Evolutionary conservation across 192 early-diverging fungal genomes (phyloP), one percentile per base, ranked within the genome.

Genomic region (Chytriomyces sp.): DNA sequence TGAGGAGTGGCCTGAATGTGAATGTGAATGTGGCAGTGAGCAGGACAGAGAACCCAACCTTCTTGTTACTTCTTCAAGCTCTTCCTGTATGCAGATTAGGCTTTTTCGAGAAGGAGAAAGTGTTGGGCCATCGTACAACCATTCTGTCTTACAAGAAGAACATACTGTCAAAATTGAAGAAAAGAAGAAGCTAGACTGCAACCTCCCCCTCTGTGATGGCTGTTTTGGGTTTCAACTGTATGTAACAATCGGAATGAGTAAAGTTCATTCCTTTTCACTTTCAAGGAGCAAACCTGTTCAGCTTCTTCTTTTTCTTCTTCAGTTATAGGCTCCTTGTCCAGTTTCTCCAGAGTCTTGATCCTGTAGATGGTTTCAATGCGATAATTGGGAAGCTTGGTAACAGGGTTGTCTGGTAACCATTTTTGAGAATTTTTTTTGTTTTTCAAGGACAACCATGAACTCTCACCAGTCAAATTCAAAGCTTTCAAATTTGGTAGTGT

Each of bases 291-390:
- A 17, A 78, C 76, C 62, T 74, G 54, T 41, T 78, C 72, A 5
- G 78, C 81, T 53, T 87, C 85, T 41, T 87, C 85, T 22, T 81
- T 62, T 61, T 87, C 85, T n/a, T 87, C 85, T 7, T 79, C 79
- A 5, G 64, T 77, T 34, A 87, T 70, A 17, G 73, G 71, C 19
- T 85, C 83, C 73, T 87, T 87, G 73, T 87, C 85, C 39, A 87
- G 55, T 25, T 79, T 57, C 33, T 87, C 81, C n/a, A 87, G 65
- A 26, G 77, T 78, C 25, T 78, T 70, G 25, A 84, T 69, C 6
- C 83, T 71, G 39, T 41, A 44, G 22, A 87, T 40, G 31, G 83
- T 62, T 37, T 87, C 83, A 5, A 85, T 63, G 8, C 85, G 77
- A 70, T 87, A 87, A 62, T 77, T 85, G 5, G 79, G 70, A 12